These are phyloP conservation scores for Zymoseptoria brevis DNA, from an alignment of 2,329 filamentous ascomycete species.

Conservation along the genomic window DNA sequence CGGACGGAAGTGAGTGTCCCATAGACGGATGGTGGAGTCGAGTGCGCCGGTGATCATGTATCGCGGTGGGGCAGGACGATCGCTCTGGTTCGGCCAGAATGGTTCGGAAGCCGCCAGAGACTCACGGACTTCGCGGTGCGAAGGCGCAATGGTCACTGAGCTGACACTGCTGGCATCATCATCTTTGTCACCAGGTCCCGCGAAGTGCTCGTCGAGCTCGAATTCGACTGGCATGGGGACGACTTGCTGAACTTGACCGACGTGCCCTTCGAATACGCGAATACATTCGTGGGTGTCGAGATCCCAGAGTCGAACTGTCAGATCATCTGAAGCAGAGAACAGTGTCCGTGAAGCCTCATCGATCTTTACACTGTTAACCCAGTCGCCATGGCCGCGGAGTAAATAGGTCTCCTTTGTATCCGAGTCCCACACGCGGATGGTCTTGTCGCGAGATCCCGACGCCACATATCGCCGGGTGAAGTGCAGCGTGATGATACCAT, in stretches of 20 bases:
- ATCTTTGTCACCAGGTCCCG: constrained; percentile 46
- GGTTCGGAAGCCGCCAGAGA: constrained; percentile 7
- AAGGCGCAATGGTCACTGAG: constrained; percentile 19
- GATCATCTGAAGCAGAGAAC: constrained; percentile 89
- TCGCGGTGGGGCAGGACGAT: constrained; percentile 65
- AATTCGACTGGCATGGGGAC: constrained; percentile 78
- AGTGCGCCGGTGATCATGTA: constrained; percentile 92
- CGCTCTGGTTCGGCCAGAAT: constrained; percentile 48
- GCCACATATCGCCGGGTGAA: constrained; percentile 79
- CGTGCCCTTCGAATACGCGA: constrained; percentile 72
- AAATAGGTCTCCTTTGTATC: constrained; percentile 71
- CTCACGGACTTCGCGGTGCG: constrained; percentile 7
- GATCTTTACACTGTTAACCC: constrained; percentile 93
- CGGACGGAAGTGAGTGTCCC: constrained; percentile 57
- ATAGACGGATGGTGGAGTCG: constrained; percentile 84
- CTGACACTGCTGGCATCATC: constrained; percentile 30
- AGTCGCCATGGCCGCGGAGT: constrained; percentile 79
- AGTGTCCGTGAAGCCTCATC: constrained; percentile 66
- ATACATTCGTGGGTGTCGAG: constrained; percentile 76
- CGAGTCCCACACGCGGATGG: constrained; percentile 89
- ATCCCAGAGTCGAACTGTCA: constrained; percentile 87
- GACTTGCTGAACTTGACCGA: constrained; percentile 91
- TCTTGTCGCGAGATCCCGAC: constrained; percentile 82
- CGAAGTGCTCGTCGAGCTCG: constrained; percentile 64
- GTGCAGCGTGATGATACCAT: constrained; percentile 79